Conservation (phyloP, 2,329 filamentous ascomycete species). For the Neonectria hederae region DNA sequence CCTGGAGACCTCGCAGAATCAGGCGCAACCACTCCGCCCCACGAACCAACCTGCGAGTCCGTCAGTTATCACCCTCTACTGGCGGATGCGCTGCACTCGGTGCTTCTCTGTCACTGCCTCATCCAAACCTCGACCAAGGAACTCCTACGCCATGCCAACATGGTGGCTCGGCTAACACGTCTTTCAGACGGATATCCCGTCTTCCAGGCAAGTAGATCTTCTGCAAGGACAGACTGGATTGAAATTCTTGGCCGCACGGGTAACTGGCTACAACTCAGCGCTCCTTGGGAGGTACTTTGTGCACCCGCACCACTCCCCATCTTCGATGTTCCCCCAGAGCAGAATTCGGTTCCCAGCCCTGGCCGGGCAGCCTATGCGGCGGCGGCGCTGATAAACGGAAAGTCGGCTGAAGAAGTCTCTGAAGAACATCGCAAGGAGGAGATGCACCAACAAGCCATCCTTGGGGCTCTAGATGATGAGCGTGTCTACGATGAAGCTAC, state of each 20-base stretch:
- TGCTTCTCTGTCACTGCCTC: slow-evolving; percentile 82
- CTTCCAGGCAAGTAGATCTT: slow-evolving; percentile 76
- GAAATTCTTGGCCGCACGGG: slow-evolving; percentile 74
- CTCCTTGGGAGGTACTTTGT: slow-evolving; percentile 78
- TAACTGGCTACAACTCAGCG: slow-evolving; percentile 74
- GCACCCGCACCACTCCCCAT: slow-evolving; percentile 63
- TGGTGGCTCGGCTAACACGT: slow-evolving; percentile 78
- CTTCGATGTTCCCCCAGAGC: slow-evolving; percentile 31
- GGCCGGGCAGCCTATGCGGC: slow-evolving; percentile 38
- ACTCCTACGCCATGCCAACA: slow-evolving; percentile 81
- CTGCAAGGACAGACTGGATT: slow-evolving; percentile 81
- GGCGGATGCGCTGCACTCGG: slow-evolving; percentile 79
- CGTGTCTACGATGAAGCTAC: slow-evolving; percentile 72
- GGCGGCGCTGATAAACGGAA: slow-evolving; percentile 38
- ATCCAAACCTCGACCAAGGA: slow-evolving; percentile 82
- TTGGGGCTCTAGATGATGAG: slow-evolving; percentile 74
- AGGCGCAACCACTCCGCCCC: slow-evolving; percentile 45
- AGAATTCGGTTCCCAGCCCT: slow-evolving; percentile 26
- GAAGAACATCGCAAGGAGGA: slow-evolving; percentile 66
- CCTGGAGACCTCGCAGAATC: slow-evolving; percentile 50
- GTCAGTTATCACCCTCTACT: slow-evolving; percentile 82
- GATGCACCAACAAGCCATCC: slow-evolving; percentile 70
- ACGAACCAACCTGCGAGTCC: slow-evolving; percentile 42
- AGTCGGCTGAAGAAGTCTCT: slow-evolving; percentile 45
- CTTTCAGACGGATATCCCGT: slow-evolving; percentile 83